A percentile compares a stretch with the other conserved stretches of the same genome.
phyloP scores from a whole-genome alignment of 306 rosid genomes.

The Vigna hirtella region DNA sequence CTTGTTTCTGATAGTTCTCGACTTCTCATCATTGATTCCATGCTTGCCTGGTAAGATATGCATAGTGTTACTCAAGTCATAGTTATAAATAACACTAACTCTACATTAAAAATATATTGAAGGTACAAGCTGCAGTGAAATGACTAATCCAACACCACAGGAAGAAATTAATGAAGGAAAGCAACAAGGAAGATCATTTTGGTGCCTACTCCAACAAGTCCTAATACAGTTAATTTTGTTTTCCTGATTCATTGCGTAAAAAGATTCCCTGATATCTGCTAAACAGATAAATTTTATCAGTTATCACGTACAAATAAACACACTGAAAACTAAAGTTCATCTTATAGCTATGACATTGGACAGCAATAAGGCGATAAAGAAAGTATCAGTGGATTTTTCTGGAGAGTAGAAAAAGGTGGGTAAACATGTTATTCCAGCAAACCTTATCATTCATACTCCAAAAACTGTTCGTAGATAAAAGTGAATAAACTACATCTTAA shows the following conservation, averaged over 20 bases:
- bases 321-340: constrained; percentile 3
- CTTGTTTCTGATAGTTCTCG: constrained; percentile 93
- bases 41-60: constrained; percentile 68
- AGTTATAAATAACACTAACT: constrained; percentile 26
- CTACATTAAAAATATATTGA: constrained; percentile 15
- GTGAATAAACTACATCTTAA: constrained; percentile 16
- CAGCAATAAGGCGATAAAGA: neutral
- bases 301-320: neutral
- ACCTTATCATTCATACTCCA: constrained; percentile 34
- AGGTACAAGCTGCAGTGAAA: constrained; percentile 13
- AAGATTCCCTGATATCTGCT: constrained; percentile 39
- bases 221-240: constrained; percentile 9
- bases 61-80: constrained; percentile 45
- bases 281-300: constrained; percentile 31
- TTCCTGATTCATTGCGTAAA: constrained; percentile 8
- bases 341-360: constrained; percentile 23
- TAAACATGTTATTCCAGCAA: constrained; percentile 28
- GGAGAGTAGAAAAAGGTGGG: constrained; percentile 3
- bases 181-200: constrained; percentile 19
- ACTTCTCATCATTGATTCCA: constrained; percentile 95
- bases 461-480: constrained; percentile 13
- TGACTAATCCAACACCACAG: neutral
- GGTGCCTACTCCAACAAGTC: constrained; percentile 19
- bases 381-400: constrained; percentile 29
- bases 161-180: constrained; percentile 37